Evolutionary conservation across 2,329 filamentous ascomycete genomes (phyloP), one percentile per base, ranked within the genome.

Genomic region (Elsinoe perseae): DNA sequence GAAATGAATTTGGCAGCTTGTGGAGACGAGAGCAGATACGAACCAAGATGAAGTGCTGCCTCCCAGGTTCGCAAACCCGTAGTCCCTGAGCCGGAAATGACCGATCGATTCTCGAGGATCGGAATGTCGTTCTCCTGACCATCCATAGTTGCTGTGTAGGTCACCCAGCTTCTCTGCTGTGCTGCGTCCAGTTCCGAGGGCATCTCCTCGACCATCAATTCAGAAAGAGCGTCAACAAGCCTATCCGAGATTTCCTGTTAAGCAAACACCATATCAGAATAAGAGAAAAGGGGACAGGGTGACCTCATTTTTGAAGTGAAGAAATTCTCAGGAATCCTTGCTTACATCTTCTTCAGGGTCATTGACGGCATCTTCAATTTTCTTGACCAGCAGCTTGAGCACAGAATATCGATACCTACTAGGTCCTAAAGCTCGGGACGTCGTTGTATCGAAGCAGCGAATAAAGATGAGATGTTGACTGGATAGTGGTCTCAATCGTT

Each of bases 291-390:
- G 56, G 36, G 36, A 50, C n/a, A 60, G 60, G 52, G 55, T 50
- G 58, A 42, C 61, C 57, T 59, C 56, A 58, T 54, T 30, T 21
- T 16, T 12, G 16, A 8, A 21, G 28, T 5, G n/a, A 58, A 36
- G 12, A 36, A 14, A 36, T 12, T 36, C n/a, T n/a, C n/a, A 14
- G 32, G 32, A 36, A 6, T 12, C 32, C 32, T 14, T 36, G 75
- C 87, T 76, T 85, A 95, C 91, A 85, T 95, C 83, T 77, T 88
- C 78, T 63, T 95, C 87, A 70, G 89, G 91, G 69, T 95, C 83
- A 57, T 81, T 77, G 48, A 95, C 89, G 30, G 85, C 81, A 27
- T 77, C 73, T 69, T 95, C 89, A 54, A 95, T 83, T 57, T 76
- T 80, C 6, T 76, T 72, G 10, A 89, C 73, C 30, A 96, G 76